Conservation (phyloP, 257 asterid genomes). For the Knoxia roxburghii region DNA sequence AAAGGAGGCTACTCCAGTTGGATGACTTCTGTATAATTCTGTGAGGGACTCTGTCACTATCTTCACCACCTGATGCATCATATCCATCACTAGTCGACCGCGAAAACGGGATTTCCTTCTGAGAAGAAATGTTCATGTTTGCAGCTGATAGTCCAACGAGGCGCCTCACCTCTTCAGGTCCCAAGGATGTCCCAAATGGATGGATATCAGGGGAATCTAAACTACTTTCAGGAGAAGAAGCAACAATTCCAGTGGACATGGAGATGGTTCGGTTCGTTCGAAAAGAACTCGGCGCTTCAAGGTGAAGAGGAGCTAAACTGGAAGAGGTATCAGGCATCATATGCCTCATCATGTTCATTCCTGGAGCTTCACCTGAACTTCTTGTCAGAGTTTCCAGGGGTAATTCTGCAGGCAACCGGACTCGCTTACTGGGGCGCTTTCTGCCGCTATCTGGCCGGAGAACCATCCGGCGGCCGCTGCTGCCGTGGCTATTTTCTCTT, state of each 20-base stretch:
- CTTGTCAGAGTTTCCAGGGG: slow-evolving; percentile 46
- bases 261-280: slow-evolving; percentile 33
- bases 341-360: slow-evolving; percentile 28
- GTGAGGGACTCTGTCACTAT: slow-evolving; percentile 75
- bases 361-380: slow-evolving; percentile 26
- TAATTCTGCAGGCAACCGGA: slow-evolving; percentile 78
- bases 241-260: slow-evolving; percentile 38
- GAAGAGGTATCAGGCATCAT: slow-evolving; percentile 41
- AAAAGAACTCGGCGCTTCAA: slow-evolving; percentile 59
- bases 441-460: slow-evolving; percentile 48
- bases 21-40: slow-evolving; percentile 49
- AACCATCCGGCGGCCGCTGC: slow-evolving; percentile 54
- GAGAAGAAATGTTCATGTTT: slow-evolving; percentile 23
- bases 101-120: slow-evolving; percentile 51
- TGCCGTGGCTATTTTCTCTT: slow-evolving; percentile 62
- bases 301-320: slow-evolving; percentile 67
- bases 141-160: slow-evolving; percentile 43
- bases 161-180: slow-evolving; percentile 51
- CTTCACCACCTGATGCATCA: slow-evolving; percentile 98
- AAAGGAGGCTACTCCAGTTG: slow-evolving; percentile 68
- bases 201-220: slow-evolving; percentile 75
- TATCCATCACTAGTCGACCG: slow-evolving; percentile 95
- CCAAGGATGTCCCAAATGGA: slow-evolving; percentile 57
- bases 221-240: slow-evolving; percentile 93
- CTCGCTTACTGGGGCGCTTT: slow-evolving; percentile 67